A percentile compares a stretch with the other conserved stretches of the same genome.
phyloP scores from a whole-genome alignment of 139 green algal species.

The Chlorella sp. region DNA sequence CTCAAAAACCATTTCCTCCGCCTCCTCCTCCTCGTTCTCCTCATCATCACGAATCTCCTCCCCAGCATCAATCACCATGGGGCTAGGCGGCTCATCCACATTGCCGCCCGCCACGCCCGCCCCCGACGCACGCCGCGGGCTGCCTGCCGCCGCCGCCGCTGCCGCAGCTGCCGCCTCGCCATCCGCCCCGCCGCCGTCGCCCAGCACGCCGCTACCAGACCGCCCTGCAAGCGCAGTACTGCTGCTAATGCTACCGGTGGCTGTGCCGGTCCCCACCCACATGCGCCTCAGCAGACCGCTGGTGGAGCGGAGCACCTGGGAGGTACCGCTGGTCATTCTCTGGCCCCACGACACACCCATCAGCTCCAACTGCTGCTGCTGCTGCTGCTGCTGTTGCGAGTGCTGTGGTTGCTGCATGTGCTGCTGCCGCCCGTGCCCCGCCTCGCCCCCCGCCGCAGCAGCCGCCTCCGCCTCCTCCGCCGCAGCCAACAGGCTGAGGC shows the following conservation, averaged over 20 bases:
- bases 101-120: neutral
- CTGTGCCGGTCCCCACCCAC: neutral
- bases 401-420: neutral
- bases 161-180: neutral
- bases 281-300: slow-evolving; percentile 10
- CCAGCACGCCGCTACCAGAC: neutral
- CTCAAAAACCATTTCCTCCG: no score
- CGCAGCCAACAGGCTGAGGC: neutral
- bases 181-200: neutral
- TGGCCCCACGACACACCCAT: neutral
- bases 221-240: neutral
- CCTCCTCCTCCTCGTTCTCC: neutral
- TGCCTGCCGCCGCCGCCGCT: neutral
- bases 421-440: neutral
- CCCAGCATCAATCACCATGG: neutral
- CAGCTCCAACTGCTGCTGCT: neutral
- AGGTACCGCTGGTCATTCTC: neutral
- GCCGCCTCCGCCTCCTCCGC: neutral
- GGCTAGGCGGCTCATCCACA: neutral
- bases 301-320: neutral
- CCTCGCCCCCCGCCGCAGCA: neutral
- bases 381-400: neutral
- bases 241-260: neutral
- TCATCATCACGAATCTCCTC: neutral
- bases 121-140: neutral